These are phyloP conservation scores for Pugionium dolabratum DNA, from an alignment of 345 rosid species.

Conservation along the genomic window DNA sequence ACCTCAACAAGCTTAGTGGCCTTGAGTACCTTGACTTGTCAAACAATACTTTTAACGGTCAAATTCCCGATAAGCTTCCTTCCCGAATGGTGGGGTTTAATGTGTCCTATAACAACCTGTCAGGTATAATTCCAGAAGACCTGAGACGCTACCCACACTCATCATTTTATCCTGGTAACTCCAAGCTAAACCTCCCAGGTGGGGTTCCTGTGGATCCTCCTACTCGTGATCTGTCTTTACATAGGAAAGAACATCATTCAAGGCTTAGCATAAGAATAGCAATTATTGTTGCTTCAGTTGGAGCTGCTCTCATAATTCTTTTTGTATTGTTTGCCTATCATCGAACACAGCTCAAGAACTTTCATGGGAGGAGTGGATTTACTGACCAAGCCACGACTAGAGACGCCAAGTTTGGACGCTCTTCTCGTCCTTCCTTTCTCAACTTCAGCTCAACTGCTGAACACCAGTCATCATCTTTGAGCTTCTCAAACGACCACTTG, in stretches of 20 bases:
- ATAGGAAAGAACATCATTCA: slow-evolving; percentile 39
- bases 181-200: slow-evolving; percentile 46
- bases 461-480: slow-evolving; percentile 60
- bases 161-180: slow-evolving; percentile 78
- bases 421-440: slow-evolving; percentile 64
- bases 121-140: slow-evolving; percentile 64
- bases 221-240: slow-evolving; percentile 13
- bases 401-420: slow-evolving; percentile 60
- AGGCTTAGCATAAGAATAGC: slow-evolving; percentile 57
- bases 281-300: slow-evolving; percentile 71
- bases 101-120: slow-evolving; percentile 73
- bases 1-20: slow-evolving; percentile 64
- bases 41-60: slow-evolving; percentile 64
- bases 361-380: slow-evolving; percentile 59
- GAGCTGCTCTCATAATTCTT: slow-evolving; percentile 60
- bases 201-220: slow-evolving; percentile 29
- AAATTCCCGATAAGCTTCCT: slow-evolving; percentile 67
- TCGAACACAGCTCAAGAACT: slow-evolving; percentile 61
- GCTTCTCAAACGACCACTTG: slow-evolving; percentile 90
- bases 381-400: slow-evolving; percentile 47
- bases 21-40: slow-evolving; percentile 87
- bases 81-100: slow-evolving; percentile 60
- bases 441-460: slow-evolving; percentile 62
- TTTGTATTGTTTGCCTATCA: slow-evolving; percentile 73
- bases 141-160: slow-evolving; percentile 53